A percentile compares a stretch with the other conserved stretches of the same genome.
Evolutionary conservation across 2,329 filamentous ascomycete genomes (phyloP).

Genomic region (Beauveria scarabaeidicola): DNA sequence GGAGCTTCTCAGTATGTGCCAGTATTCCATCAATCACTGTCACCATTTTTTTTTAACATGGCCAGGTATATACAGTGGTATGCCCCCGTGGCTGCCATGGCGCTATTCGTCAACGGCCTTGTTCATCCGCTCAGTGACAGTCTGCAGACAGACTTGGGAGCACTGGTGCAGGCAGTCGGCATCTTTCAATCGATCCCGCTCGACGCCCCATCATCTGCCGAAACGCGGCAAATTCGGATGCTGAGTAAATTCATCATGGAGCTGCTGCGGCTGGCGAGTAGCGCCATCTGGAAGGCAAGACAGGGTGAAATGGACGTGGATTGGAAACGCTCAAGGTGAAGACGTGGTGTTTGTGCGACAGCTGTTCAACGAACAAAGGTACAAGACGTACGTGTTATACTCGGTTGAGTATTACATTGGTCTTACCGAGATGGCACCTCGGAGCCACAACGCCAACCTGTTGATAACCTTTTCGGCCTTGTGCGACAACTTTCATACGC

Average conservation of each 20-base stretch:
- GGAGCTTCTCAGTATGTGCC: neutral
- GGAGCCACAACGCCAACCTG: too few species aligned
- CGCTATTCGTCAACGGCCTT: conserved; percentile 12
- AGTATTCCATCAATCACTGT: neutral
- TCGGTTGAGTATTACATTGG: too few species aligned
- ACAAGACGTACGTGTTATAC: too few species aligned
- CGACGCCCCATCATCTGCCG: neutral
- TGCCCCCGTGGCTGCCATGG: conserved; percentile 11
- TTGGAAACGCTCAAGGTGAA: too few species aligned
- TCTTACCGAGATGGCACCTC: too few species aligned
- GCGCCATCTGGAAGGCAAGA: conserved; percentile 10
- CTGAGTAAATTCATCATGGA: conserved; percentile 11
- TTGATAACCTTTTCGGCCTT: too few species aligned
- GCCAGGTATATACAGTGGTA: conserved; percentile 10
- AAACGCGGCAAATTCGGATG: neutral
- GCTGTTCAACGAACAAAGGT: too few species aligned
- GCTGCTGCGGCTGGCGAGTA: conserved; percentile 7
- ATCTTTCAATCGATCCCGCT: conserved; percentile 3
- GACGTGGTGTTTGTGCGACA: too few species aligned
- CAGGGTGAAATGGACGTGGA: too few species aligned
- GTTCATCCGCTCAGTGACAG: conserved; percentile 1
- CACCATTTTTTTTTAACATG: neutral
- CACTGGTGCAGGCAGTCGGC: neutral
- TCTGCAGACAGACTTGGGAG: conserved; percentile 16
- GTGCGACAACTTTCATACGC: too few species aligned